Evolutionary conservation across 768 basidiomycete species (phyloP), one percentile per base, ranked within the genome.

Genomic region (Botryobasidium botryosum): DNA sequence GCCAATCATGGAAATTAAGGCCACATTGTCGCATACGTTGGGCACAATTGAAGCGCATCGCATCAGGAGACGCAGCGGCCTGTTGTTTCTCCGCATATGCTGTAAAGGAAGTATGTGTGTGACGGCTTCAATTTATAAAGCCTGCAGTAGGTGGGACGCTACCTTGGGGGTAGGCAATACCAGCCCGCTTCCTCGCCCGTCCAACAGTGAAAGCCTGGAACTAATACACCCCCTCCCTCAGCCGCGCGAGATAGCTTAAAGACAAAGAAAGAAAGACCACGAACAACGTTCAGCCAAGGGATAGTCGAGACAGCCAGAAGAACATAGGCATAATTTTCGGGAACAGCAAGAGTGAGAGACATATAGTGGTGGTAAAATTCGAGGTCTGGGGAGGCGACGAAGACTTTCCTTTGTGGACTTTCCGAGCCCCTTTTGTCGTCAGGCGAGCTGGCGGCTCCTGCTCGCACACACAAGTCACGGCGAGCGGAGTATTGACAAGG

Each of bases 31-130:
- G 35, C 15, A 37, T 37, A 17, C 45, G 36, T 46, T 46, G 45
- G 40, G 45, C 45, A 21, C 45, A 46, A 32, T 46, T 46, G 28
- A 46, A 46, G n/a, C n/a, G n/a, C n/a, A n/a, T n/a, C n/a, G n/a
- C n/a, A n/a, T n/a, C n/a, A n/a, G n/a, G n/a, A n/a, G n/a, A n/a
- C n/a, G n/a, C n/a, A n/a, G n/a, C n/a, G n/a, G n/a, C n/a, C n/a
- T n/a, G n/a, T 7, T 6, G 21, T n/a, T 46, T 46, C 5, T 38
- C 35, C 27, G 45, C 45, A 31, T 46, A 46, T 21, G 33, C 45
- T 46, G 8, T 8, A 2, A 15, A n/a, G n/a, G n/a, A 27, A 39
- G 20, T 13, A 6, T 6, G 24, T 21, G 8, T n/a, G n/a, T n/a
- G 20, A 21, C n/a, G 4, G 35, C 21, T 21, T 18, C 10, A n/a